Evolutionary conservation across 225 moss, liverwort and hornwort species (phyloP), one percentile per base, ranked within the genome.

Genomic region (Lunularia cruciata): DNA sequence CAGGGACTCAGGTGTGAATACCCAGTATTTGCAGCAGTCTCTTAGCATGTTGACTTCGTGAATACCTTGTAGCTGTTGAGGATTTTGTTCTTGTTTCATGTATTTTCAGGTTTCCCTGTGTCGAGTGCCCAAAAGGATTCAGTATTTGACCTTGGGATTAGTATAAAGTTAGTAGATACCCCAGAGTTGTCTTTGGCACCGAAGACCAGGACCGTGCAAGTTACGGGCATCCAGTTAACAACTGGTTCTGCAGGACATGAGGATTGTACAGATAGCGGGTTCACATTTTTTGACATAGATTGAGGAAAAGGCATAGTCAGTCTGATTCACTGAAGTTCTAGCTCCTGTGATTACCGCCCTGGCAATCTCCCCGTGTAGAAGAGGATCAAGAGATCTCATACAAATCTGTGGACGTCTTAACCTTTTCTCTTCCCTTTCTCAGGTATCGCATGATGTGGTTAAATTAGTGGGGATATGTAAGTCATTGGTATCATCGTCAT

Each of bases 1-100:
- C 57, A 83, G 86, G 69, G 95, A 87, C 72, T 87, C 81, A 69
- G 92, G 90, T 68, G 77, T 90, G 72, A 85, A 84, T 40, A 92
- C 83, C 22, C 90, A 88, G 73, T 85, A 76, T 73, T 76, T 82
- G 28, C 84, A 81, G 60, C 73, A 87, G 30, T 37, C 45, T 55
- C 42, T 57, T 28, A 22, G 39, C 39, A 39, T 42, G 38, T 23
- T 23, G n/a, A 4, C 6, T 22, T 45, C 39, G 9, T 60, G 30
- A 47, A 30, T 28, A 40, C 6, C 42, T 15, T 46, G 11, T 45
- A 45, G 4, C 19, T 49, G 8, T 64, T 64, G 4, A 64, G 27
- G 63, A 1, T 64, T 46, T 64, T 6, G 7, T 23, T 45, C 36
- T 37, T 26, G 30, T 64, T 14, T 19, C 26, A 3, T 19, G 63